Evolutionary conservation across 768 basidiomycete species (phyloP).

Genomic region (Plicaturopsis crispa): DNA sequence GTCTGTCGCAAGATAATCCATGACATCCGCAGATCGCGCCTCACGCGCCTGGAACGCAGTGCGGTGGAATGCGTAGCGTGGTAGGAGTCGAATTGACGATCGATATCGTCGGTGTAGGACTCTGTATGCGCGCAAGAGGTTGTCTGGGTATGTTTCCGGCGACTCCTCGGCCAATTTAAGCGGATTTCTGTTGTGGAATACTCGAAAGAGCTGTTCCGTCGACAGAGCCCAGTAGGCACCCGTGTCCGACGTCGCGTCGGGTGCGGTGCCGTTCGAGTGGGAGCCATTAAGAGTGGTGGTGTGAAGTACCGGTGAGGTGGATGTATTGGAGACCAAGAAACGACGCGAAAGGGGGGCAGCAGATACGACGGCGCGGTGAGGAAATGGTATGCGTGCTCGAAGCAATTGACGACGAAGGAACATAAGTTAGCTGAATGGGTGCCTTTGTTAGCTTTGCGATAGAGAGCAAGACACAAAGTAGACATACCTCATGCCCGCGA

Average conservation of each 20-base stretch:
- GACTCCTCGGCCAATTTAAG: conserved; percentile 7
- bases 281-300: not conserved
- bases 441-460: too few relatives aligned
- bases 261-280: not conserved
- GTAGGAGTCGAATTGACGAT: conserved; percentile 13
- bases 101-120: conserved; percentile 19
- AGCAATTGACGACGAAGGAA: conserved; percentile 61
- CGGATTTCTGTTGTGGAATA: not conserved
- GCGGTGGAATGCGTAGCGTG: conserved; percentile 18
- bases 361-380: conserved; percentile 12
- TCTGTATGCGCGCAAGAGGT: conserved; percentile 19
- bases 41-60: conserved; percentile 22
- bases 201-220: not conserved
- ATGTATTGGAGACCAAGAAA: not conserved
- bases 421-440: conserved; percentile 62
- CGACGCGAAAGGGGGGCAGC: not conserved
- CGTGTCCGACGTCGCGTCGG: not conserved
- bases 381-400: conserved; percentile 37
- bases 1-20: conserved; percentile 34
- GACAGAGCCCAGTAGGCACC: not conserved
- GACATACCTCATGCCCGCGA: too few relatives aligned
- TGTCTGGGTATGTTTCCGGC: conserved; percentile 11
- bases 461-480: too few relatives aligned
- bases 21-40: conserved; percentile 20
- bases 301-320: conserved; percentile 1